These are phyloP conservation scores for Phylloporus sp. DNA, from an alignment of 1,284 basidiomycete genomes.

Conservation along the genomic window DNA sequence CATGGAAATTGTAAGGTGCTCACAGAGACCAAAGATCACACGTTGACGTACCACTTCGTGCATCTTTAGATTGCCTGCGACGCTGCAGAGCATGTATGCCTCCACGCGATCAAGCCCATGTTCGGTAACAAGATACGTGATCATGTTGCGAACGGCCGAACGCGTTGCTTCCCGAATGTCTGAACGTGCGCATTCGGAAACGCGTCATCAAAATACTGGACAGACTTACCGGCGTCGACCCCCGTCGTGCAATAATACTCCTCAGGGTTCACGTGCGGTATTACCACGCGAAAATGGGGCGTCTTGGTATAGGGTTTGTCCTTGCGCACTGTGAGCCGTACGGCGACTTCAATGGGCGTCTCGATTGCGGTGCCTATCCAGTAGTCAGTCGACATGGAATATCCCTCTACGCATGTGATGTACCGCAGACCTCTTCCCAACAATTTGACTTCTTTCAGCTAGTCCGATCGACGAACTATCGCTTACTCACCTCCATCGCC, in stretches of 20 bases:
- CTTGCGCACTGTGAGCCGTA: slow-evolving; percentile 59
- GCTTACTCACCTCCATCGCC: slow-evolving; percentile 58
- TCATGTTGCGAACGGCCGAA: slow-evolving; percentile 60
- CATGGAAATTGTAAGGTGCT: too few relatives aligned
- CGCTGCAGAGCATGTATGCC: slow-evolving; percentile 66
- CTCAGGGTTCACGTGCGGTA: slow-evolving; percentile 31
- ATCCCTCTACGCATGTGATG: slow-evolving; percentile 21
- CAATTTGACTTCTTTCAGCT: slow-evolving; percentile 9
- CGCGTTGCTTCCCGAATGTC: slow-evolving; percentile 60
- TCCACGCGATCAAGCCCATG: slow-evolving; percentile 46
- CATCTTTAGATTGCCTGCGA: slow-evolving; percentile 60
- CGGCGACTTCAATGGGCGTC: slow-evolving; percentile 59
- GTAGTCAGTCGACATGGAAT: not conserved
- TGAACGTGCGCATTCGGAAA: slow-evolving; percentile 11
- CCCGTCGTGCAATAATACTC: slow-evolving; percentile 64
- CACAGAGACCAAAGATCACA: too few relatives aligned
- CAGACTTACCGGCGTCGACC: slow-evolving; percentile 46
- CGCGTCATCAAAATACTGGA: not conserved
- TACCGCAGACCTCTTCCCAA: slow-evolving; percentile 55
- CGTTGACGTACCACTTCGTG: slow-evolving; percentile 65
- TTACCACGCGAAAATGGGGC: slow-evolving; percentile 53
- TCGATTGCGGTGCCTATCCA: slow-evolving; percentile 61
- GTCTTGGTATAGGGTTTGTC: slow-evolving; percentile 59
- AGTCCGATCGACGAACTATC: not conserved
- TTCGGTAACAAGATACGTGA: slow-evolving; percentile 49